Evolutionary conservation across 1,284 basidiomycete species (phyloP), one percentile per base, ranked within the genome.

Genomic region (Ustilago trichophora): DNA sequence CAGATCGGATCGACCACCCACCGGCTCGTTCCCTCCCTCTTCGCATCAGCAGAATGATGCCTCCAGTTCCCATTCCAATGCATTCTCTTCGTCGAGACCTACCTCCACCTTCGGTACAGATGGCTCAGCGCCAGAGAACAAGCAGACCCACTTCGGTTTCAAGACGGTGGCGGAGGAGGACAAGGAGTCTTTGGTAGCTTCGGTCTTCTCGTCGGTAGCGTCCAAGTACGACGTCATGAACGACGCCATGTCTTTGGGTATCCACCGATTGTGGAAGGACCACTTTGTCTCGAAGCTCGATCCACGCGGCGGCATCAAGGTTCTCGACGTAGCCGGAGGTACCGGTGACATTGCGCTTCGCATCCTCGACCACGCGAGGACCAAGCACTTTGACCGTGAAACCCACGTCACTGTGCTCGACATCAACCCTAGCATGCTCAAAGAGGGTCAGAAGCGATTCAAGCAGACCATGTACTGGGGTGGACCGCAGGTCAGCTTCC

Each of bases 161-260:
- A 87, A 86, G 83, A 90, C 88, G 6, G 88, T 97, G 11, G 88
- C 89, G 22, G 89, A 91, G 81, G 88, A 90, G 41, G 82, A 86
- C 38, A 96, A 87, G 76, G 86, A 87, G 78, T 82, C 82, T 1
- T 78, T 87, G 31, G 95, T 99, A 55, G 92, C 91, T 72, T 87
- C 87, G 64, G 94, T 99, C 50, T 99, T 99, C 84, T 90, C 92
- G 74, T 95, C 92, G 5, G 95, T 99, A 50, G 93, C 96, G 35
- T 91, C 91, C 34, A 92, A 88, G 49, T 99, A 98, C 83, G 95
- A 98, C 83, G 83, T 98, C 35, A 97, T 98, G 94, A 99, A 99
- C 85, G 96, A 98, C 81, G 92, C 93, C 22, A 92, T 95, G 85
- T 98, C 95, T 6, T 84, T 98, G 57, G 96, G 96, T 27, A 90